These are phyloP conservation scores for Tetratostichococcus sp. DNA, from an alignment of 139 green algal species.

Conservation along the genomic window DNA sequence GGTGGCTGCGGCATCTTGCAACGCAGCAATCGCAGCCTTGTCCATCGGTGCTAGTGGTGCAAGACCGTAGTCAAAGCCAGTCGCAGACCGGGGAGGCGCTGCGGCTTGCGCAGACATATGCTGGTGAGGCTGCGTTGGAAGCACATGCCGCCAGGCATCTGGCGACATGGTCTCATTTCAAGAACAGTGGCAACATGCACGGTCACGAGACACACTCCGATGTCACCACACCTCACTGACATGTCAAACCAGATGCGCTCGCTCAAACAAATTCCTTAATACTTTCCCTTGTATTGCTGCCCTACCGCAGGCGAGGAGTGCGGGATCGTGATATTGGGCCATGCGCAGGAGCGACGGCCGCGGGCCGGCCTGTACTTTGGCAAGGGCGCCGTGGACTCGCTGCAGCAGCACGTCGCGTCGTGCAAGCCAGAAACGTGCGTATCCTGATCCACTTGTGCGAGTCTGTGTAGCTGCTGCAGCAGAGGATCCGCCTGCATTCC, in stretches of 20 bases:
- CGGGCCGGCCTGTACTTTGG: slow-evolving; percentile 33
- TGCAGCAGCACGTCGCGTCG: not conserved
- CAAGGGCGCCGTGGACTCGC: slow-evolving; percentile 19
- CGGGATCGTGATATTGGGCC: slow-evolving; percentile 13
- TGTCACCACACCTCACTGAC: not conserved
- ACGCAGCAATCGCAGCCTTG: not conserved
- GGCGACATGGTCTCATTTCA: no score
- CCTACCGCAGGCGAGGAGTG: slow-evolving; percentile 22
- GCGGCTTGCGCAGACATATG: slow-evolving; percentile 42
- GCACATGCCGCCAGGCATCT: no score
- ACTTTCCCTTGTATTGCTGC: no score
- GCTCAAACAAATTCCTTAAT: no score
- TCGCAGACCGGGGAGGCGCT: slow-evolving; percentile 36
- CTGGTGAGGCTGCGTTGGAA: slow-evolving; percentile 14
- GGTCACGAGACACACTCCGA: no score
- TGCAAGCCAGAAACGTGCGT: not conserved
- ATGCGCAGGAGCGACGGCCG: not conserved
- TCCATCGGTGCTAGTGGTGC: not conserved
- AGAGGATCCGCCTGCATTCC: not conserved
- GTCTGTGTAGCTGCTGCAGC: not conserved
- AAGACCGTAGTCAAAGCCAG: not conserved
- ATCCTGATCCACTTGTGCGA: no score
- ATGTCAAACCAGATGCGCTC: no score
- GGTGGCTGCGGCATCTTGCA: no score
- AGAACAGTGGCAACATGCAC: no score